Conservation (phyloP, 345 rosid species). For the Brassica cretica region DNA sequence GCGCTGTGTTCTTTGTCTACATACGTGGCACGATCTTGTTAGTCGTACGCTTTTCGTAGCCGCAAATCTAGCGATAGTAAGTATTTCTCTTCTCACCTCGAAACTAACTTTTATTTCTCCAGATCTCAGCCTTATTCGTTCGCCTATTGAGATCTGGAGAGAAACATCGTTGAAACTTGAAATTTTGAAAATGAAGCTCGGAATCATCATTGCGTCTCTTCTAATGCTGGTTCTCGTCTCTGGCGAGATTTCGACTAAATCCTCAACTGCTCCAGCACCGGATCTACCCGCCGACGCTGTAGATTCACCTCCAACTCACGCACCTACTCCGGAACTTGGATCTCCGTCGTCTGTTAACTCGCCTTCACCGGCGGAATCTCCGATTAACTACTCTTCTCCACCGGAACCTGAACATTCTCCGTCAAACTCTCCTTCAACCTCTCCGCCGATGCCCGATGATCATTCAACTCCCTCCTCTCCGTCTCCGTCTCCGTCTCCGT, state of each 20-base stretch:
- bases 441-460: conserved; percentile 29
- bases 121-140: conserved; percentile 22
- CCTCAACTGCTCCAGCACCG: conserved; percentile 40
- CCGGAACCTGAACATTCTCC: conserved; percentile 37
- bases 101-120: conserved; percentile 15
- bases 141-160: conserved; percentile 16
- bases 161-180: not conserved
- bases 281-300: conserved; percentile 17
- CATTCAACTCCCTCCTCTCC: not conserved
- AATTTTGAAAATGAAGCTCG: conserved; percentile 33
- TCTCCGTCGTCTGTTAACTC: conserved; percentile 16
- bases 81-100: not conserved
- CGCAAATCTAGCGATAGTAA: conserved; percentile 33
- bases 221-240: conserved; percentile 24
- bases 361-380: conserved; percentile 19
- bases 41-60: conserved; percentile 37
- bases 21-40: conserved; percentile 15
- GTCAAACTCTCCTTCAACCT: conserved; percentile 23
- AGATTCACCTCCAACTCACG: conserved; percentile 27
- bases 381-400: conserved; percentile 22
- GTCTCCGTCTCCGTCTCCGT: conserved; percentile 18
- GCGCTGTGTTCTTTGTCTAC: not conserved
- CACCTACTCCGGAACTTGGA: not conserved
- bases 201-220: not conserved
- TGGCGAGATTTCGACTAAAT: conserved; percentile 12